Percentiles rank a stretch among this genome's conserved stretches.
phyloP scores from a whole-genome alignment of 495 filamentous ascomycete genomes.

The Achaetomiella virescens region DNA sequence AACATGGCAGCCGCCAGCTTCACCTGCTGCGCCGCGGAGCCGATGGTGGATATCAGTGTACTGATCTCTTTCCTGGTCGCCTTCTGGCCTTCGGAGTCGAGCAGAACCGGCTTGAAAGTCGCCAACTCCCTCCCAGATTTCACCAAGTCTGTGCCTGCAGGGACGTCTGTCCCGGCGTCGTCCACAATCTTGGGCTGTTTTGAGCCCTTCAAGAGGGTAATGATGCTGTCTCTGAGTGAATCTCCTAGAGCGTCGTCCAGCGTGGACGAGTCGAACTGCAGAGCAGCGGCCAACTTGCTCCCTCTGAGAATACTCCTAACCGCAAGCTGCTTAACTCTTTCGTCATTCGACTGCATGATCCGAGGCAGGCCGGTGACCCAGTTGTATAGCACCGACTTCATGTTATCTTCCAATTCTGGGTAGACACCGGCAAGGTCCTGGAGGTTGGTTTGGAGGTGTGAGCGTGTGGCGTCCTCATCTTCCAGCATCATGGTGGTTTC shows the following conservation, averaged over 20 bases:
- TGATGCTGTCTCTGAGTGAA: constrained; percentile 57
- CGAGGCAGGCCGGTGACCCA: constrained; percentile 79
- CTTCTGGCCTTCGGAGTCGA: constrained; percentile 60
- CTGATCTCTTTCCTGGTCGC: constrained; percentile 50
- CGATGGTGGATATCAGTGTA: constrained; percentile 40
- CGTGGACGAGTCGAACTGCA: constrained; percentile 62
- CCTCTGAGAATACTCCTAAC: constrained; percentile 69
- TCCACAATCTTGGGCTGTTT: constrained; percentile 26
- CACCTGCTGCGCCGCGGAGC: constrained; percentile 37
- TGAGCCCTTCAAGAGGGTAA: constrained; percentile 35
- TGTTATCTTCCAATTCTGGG: constrained; percentile 53
- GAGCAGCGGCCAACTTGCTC: constrained; percentile 58
- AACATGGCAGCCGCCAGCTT: constrained; percentile 53
- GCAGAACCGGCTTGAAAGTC: constrained; percentile 56
- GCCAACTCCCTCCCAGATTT: constrained; percentile 22
- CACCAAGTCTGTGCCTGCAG: constrained; percentile 18
- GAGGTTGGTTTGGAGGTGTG: constrained; percentile 43
- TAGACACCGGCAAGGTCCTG: constrained; percentile 59
- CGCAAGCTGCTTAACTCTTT: constrained; percentile 62
- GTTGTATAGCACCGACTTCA: constrained; percentile 68
- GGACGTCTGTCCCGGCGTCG: constrained; percentile 16
- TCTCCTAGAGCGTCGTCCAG: constrained; percentile 61
- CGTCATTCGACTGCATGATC: constrained; percentile 79
- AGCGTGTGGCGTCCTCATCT: constrained; percentile 43
- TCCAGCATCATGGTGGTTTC: constrained; percentile 76